A percentile compares a stretch with the other conserved stretches of the same genome.
These are phyloP conservation scores for Halophytophthora polymorphica DNA, from an alignment of 352 stramenopile species.

Conservation along the genomic window DNA sequence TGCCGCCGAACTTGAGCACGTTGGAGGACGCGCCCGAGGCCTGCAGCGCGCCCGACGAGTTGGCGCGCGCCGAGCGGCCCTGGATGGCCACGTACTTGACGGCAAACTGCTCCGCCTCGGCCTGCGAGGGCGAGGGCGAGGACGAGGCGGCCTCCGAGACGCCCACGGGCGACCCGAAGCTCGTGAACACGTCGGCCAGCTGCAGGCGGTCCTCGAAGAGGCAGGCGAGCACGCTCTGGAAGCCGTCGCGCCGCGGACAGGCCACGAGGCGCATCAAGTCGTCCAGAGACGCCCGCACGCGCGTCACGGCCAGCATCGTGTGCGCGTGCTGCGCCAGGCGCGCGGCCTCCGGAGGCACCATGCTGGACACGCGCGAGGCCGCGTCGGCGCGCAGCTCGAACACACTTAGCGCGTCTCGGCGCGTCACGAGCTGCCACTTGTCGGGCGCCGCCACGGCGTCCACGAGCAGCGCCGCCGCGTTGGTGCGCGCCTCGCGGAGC, in stretches of 20 bases:
- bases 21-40: slow-evolving; percentile 20
- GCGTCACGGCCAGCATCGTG: slow-evolving; percentile 55
- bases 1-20: slow-evolving; percentile 42
- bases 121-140: slow-evolving; percentile 27
- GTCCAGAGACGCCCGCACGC: slow-evolving; percentile 53
- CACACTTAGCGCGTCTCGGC: slow-evolving; percentile 36
- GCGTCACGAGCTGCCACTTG: slow-evolving; percentile 64
- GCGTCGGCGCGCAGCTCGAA: slow-evolving; percentile 54
- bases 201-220: slow-evolving; percentile 59
- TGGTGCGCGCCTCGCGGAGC: slow-evolving; percentile 42
- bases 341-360: slow-evolving; percentile 29
- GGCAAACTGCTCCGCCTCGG: slow-evolving; percentile 39
- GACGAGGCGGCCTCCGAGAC: slow-evolving; percentile 9
- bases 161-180: slow-evolving; percentile 32
- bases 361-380: slow-evolving; percentile 41
- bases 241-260: slow-evolving; percentile 37
- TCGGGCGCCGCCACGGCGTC: slow-evolving; percentile 54
- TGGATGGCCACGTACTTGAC: slow-evolving; percentile 62
- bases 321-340: slow-evolving; percentile 36
- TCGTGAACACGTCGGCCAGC: slow-evolving; percentile 60
- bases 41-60: slow-evolving; percentile 11
- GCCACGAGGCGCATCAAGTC: slow-evolving; percentile 67
- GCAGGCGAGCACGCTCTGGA: slow-evolving; percentile 53
- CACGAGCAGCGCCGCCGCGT: slow-evolving; percentile 54
- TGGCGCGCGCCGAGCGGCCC: slow-evolving; percentile 13